Conservation (phyloP, 441 rosid species). For the Dalechampia spathulata region DNA sequence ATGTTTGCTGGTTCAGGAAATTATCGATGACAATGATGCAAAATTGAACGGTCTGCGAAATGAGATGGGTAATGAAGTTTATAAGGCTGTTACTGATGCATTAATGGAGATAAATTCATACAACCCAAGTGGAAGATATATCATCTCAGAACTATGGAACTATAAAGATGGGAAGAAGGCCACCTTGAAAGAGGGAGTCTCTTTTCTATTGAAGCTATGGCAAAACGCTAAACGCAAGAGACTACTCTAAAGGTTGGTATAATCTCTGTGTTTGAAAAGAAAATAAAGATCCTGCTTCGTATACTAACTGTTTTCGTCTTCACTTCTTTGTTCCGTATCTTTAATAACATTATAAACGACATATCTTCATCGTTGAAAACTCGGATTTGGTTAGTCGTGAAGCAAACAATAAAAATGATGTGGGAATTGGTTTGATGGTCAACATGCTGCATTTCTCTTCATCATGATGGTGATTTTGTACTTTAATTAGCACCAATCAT, state of each 20-base stretch:
- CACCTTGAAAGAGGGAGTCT: slow-evolving; percentile 53
- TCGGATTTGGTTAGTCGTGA: too few species aligned
- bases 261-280: too few species aligned
- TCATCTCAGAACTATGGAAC: slow-evolving; percentile 75
- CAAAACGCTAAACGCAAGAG: slow-evolving; percentile 32
- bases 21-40: slow-evolving; percentile 57
- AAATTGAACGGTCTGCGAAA: slow-evolving; percentile 49
- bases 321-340: too few species aligned
- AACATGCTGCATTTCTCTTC: too few species aligned
- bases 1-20: slow-evolving; percentile 40
- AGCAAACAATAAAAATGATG: too few species aligned
- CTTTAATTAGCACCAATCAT: too few species aligned
- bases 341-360: too few species aligned
- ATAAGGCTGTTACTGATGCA: slow-evolving; percentile 49
- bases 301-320: too few species aligned
- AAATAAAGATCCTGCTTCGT: too few species aligned
- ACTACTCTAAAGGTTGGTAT: slow-evolving; percentile 16
- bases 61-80: slow-evolving; percentile 55
- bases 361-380: too few species aligned
- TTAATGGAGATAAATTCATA: slow-evolving; percentile 68
- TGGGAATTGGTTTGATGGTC: too few species aligned
- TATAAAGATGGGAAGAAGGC: slow-evolving; percentile 55
- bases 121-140: slow-evolving; percentile 87
- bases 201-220: slow-evolving; percentile 46
- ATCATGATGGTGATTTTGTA: too few species aligned